Base-by-base conservation (phyloP, 495 filamentous ascomycete species). In the Xylaria curta region DNA sequence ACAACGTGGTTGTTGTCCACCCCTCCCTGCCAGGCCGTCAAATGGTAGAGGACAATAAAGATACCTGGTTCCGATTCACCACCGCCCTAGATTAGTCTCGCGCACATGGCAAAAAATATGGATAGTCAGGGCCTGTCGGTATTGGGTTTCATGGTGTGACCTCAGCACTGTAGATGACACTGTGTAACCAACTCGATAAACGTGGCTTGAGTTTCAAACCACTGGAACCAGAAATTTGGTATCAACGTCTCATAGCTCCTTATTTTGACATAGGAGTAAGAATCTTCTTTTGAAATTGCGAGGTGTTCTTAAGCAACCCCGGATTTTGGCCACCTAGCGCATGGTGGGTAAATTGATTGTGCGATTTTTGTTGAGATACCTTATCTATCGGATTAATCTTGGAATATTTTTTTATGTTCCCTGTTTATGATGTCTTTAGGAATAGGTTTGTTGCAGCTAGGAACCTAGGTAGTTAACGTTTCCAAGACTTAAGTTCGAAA, bases 61-160 rank as follows among this genome's bases (percentile, higher is more conserved):
- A 24, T 42, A 63, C 60, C 60, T 63, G 38, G 60, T 63, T 42
- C n/a, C n/a, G 38, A 63, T 63, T 44, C 21, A 44, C 36, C 60
- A 63, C 36, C 1, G 38, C 33, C 28, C 24, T 28, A 60, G 33
- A 60, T 38, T 63, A 63, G 38, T 33, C 60, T 63, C 21, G 38
- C 63, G 63, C 65, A 67, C 65, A 67, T 67, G 65, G 65, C 65
- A 67, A 67, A 31, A 65, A 47, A 40, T n/a, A 54, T 33, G 59
- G 59, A 61, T 40, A 38, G 59, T 24, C 59, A 63, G 60, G 60
- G 62, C 8, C 38, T 19, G 40, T 33, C 60, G 60, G 60, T 44
- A 62, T 62, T 62, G 60, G 60, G 58, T 62, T 42, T 44, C 60
- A 33, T 33, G 42, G 42, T 65, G 40, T 26, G 17, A 63, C 36